These are phyloP conservation scores for Neurospora discreta DNA, from an alignment of 495 filamentous ascomycete species.

Conservation along the genomic window DNA sequence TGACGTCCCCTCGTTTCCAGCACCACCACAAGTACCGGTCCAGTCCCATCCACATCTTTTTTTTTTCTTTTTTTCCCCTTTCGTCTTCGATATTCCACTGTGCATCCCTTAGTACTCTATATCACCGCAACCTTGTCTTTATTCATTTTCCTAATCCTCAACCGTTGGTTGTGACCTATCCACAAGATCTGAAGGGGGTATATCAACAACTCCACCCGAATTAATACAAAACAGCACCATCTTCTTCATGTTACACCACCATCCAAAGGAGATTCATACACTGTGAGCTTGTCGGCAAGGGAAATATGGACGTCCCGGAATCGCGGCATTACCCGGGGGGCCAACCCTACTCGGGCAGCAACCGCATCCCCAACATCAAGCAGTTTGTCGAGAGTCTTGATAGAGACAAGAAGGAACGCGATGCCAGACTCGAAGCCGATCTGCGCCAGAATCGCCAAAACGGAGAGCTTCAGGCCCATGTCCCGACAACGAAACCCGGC, in stretches of 20 bases:
- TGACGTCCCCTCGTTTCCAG: background rate
- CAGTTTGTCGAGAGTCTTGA: conserved; percentile 73
- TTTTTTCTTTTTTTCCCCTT: background rate
- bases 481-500: conserved; percentile 28
- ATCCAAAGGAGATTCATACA: background rate
- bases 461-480: conserved; percentile 29
- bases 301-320: background rate
- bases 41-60: background rate
- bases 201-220: background rate
- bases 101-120: background rate
- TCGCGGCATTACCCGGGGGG: conserved; percentile 19
- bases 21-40: background rate
- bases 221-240: background rate
- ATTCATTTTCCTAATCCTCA: background rate
- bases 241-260: background rate
- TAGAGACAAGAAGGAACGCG: conserved; percentile 63
- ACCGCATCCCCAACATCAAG: conserved; percentile 78
- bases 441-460: conserved; percentile 11
- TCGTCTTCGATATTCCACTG: background rate
- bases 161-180: background rate
- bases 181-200: background rate
- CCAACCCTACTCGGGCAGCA: conserved; percentile 51
- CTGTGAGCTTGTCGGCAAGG: background rate
- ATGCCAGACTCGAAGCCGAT: conserved; percentile 52
- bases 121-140: background rate